Evolutionary conservation across 1,139 yeast genomes (phyloP).

Genomic region (Tardiomyces depauwii): DNA sequence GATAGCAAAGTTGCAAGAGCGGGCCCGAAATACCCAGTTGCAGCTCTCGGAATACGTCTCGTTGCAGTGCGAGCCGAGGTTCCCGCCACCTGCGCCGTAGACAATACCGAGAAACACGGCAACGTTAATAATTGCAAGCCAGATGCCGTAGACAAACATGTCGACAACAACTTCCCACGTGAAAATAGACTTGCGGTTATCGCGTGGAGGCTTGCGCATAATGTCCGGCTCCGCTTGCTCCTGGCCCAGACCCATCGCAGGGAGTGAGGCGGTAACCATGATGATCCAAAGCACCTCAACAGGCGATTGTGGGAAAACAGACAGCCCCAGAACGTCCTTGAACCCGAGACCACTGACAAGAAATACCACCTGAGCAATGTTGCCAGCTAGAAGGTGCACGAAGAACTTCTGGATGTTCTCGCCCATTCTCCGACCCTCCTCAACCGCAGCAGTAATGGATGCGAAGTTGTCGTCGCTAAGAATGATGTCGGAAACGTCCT

Average conservation of each 20-base stretch:
- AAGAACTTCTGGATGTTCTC: conserved; percentile 74
- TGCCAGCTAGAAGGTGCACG: conserved; percentile 66
- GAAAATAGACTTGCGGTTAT: conserved; percentile 47
- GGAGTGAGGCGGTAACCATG: conserved; percentile 70
- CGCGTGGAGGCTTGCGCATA: conserved; percentile 54
- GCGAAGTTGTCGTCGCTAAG: conserved; percentile 70
- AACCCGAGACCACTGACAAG: conserved; percentile 65
- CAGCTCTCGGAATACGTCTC: conserved; percentile 37
- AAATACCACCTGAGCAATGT: conserved; percentile 67
- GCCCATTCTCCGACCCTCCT: conserved; percentile 74
- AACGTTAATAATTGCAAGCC: conserved; percentile 67
- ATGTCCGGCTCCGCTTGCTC: conserved; percentile 58
- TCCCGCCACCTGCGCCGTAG: conserved; percentile 50
- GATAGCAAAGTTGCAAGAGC: conserved; percentile 72
- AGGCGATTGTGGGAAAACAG: conserved; percentile 71
- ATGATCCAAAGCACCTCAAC: conserved; percentile 75
- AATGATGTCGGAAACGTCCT: conserved; percentile 69
- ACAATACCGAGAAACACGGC: conserved; percentile 55
- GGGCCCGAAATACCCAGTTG: conserved; percentile 58
- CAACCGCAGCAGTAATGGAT: conserved; percentile 64
- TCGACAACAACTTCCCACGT: conserved; percentile 63
- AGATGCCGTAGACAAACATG: conserved; percentile 62
- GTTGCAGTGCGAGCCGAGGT: conserved; percentile 61
- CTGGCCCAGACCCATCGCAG: conserved; percentile 80
- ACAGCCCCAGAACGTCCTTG: conserved; percentile 43